Conservation (phyloP, 345 rosid species). For the Pugionium dolabratum region DNA sequence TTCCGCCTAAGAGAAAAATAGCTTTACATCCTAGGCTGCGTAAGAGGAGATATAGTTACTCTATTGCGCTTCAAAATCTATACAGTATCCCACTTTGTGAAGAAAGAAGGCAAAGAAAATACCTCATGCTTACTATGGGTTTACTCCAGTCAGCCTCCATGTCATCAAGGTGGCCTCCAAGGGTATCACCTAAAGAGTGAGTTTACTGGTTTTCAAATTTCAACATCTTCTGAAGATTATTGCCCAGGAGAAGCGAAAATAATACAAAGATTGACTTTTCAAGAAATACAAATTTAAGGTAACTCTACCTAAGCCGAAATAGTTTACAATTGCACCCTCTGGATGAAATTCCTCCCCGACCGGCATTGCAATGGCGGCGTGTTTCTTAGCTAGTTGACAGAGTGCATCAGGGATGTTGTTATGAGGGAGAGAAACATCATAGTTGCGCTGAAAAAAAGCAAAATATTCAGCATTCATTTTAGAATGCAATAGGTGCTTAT, state of each 20-base stretch:
- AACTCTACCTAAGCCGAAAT: constrained; percentile 68
- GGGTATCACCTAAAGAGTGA: constrained; percentile 64
- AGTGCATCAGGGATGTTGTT: constrained; percentile 82
- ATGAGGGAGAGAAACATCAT: constrained; percentile 75
- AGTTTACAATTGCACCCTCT: constrained; percentile 91
- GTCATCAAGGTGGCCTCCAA: constrained; percentile 96
- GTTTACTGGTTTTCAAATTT: background rate
- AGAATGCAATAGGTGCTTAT: background rate
- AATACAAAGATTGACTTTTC: background rate
- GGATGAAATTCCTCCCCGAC: constrained; percentile 75
- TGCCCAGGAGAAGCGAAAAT: too few relatives aligned
- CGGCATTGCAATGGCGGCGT: constrained; percentile 81
- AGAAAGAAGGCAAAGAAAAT: constrained; percentile 18
- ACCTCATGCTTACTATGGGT: constrained; percentile 98
- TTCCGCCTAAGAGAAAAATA: constrained; percentile 90
- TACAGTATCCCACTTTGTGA: background rate
- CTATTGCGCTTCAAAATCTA: background rate
- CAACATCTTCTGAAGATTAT: background rate
- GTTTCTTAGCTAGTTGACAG: constrained; percentile 64
- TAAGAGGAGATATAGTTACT: background rate
- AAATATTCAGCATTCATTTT: constrained; percentile 19
- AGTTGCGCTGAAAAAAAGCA: constrained; percentile 56
- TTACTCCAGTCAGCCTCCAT: constrained; percentile 98
- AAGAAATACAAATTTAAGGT: background rate
- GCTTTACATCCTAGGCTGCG: constrained; percentile 93